phyloP scores from a whole-genome alignment of 331 rosid genomes.

The Telfairia occidentalis region DNA sequence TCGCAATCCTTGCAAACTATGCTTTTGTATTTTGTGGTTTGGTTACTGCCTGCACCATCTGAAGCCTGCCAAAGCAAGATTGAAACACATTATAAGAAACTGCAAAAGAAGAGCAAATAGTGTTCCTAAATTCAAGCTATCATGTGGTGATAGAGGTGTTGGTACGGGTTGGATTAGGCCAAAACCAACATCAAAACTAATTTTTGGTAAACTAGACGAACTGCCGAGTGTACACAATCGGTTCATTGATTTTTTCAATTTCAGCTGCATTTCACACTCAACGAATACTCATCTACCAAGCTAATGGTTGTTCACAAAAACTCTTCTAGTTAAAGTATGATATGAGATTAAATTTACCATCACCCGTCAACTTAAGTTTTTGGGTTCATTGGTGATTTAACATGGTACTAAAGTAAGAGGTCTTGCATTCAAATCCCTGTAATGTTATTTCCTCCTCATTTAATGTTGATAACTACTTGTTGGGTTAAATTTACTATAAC shows the following conservation, averaged over 20 bases:
- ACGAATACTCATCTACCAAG: background rate
- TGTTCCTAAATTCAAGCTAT: background rate
- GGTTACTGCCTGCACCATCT: constrained; percentile 22
- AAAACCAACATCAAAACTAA: background rate
- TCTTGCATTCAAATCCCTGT: no score
- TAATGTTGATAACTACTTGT: no score
- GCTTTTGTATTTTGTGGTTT: constrained; percentile 32
- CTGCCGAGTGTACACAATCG: no score
- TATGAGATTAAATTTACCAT: no score
- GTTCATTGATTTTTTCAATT: no score
- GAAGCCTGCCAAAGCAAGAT: constrained; percentile 53
- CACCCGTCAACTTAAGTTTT: no score
- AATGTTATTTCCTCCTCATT: no score
- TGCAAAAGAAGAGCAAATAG: background rate
- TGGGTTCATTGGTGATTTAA: no score
- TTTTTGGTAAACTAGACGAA: background rate
- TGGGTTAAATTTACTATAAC: no score
- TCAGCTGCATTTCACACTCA: background rate
- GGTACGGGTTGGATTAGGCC: background rate
- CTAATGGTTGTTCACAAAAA: background rate
- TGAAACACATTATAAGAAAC: background rate
- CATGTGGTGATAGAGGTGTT: background rate
- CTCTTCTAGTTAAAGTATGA: no score
- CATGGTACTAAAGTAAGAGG: no score
- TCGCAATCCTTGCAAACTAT: constrained; percentile 63